Evolutionary conservation across 2,329 filamentous ascomycete species (phyloP).

Genomic region (Neonectria magnoliae): DNA sequence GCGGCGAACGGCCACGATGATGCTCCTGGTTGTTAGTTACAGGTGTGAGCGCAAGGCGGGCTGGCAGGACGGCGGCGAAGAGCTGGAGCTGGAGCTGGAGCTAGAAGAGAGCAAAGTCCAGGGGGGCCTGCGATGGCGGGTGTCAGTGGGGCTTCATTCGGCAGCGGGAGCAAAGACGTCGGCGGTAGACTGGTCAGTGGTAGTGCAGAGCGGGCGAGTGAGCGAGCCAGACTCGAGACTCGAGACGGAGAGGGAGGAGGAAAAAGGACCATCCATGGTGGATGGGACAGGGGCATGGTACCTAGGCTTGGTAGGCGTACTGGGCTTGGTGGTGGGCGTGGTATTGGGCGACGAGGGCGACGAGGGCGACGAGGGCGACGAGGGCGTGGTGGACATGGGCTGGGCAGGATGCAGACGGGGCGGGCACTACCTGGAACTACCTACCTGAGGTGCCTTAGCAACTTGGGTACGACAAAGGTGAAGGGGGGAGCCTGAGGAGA

Average conservation of each 20-base stretch:
- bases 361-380: conserved; percentile 6
- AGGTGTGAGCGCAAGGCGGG: conserved; percentile 36
- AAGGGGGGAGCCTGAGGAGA: conserved; percentile 5
- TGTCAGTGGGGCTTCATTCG: conserved; percentile 38
- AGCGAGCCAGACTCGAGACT: background rate
- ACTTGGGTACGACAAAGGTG: conserved; percentile 20
- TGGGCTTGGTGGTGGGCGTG: conserved; percentile 7
- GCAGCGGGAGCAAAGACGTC: conserved; percentile 31
- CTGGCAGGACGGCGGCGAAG: conserved; percentile 19
- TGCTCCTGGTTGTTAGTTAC: conserved; percentile 39
- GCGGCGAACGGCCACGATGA: conserved; percentile 32
- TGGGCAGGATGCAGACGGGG: conserved; percentile 37
- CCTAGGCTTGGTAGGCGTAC: background rate
- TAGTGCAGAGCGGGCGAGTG: background rate
- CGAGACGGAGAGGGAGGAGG: conserved; percentile 5
- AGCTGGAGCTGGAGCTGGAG: conserved; percentile 6
- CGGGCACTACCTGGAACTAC: conserved; percentile 33
- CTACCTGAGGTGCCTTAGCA: background rate
- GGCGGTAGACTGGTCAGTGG: background rate
- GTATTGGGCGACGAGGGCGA: conserved; percentile 8
- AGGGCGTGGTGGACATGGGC: conserved; percentile 24
- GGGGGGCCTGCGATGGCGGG: conserved; percentile 37
- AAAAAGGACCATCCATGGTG: conserved; percentile 22
- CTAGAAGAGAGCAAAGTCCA: conserved; percentile 10
- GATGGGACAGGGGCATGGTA: background rate